A percentile compares a stretch with the other conserved stretches of the same genome.
These are phyloP conservation scores for Termitomyces sp. DNA, from an alignment of 1,284 basidiomycete genomes.

Conservation along the genomic window DNA sequence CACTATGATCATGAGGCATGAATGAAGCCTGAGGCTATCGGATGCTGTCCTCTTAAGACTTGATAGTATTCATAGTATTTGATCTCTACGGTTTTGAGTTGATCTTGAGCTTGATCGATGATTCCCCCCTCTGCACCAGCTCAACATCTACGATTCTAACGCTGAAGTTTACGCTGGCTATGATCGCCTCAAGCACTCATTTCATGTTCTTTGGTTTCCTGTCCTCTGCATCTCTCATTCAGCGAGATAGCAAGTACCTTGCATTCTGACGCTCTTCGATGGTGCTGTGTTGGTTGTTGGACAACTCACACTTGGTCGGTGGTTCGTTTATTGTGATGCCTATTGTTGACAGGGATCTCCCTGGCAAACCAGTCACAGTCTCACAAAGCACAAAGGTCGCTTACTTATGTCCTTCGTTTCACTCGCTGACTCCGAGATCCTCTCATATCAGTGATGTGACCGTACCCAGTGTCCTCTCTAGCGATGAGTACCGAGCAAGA, in stretches of 20 bases:
- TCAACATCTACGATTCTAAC: too few relatives aligned
- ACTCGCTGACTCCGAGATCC: constrained; percentile 39
- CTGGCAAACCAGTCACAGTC: too few relatives aligned
- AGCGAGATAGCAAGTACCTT: constrained; percentile 41
- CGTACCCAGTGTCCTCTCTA: constrained; percentile 28
- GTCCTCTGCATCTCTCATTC: constrained; percentile 20
- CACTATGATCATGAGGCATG: too few relatives aligned
- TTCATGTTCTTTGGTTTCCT: neutral
- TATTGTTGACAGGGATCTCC: constrained; percentile 32
- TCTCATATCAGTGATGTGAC: constrained; percentile 1
- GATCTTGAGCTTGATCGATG: too few relatives aligned
- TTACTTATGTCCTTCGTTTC: neutral
- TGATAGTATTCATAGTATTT: too few relatives aligned
- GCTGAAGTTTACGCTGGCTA: neutral
- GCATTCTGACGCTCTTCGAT: constrained; percentile 32
- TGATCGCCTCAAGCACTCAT: neutral
- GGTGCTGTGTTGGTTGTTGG: too few relatives aligned
- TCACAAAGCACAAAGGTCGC: neutral
- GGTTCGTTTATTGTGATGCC: neutral
- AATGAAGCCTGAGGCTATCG: too few relatives aligned
- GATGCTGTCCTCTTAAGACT: too few relatives aligned
- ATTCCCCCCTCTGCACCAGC: too few relatives aligned
- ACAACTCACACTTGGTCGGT: too few relatives aligned
- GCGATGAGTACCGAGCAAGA: constrained; percentile 24
- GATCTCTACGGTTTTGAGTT: neutral